Evolutionary conservation across 1,284 basidiomycete species (phyloP).

Genomic region (Trichosporon coremiiforme): DNA sequence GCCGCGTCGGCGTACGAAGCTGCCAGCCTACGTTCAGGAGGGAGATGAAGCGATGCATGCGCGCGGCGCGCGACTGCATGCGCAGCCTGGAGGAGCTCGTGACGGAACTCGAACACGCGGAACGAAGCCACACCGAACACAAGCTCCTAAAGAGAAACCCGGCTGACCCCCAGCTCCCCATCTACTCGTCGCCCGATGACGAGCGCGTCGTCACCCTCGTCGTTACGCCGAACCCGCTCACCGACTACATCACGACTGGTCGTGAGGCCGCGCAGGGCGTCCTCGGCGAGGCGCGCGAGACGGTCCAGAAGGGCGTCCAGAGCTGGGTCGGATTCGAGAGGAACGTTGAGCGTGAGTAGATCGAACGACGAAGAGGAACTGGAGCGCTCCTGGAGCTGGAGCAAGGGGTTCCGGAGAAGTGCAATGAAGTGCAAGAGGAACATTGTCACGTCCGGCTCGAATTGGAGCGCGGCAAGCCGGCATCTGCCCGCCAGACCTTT

Average conservation of each 20-base stretch:
- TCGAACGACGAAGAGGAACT: not conserved
- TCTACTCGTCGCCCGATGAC: constrained; percentile 66
- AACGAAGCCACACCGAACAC: not conserved
- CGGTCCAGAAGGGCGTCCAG: constrained; percentile 70
- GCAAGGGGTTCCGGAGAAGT: too few relatives aligned
- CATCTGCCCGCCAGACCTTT: too few relatives aligned
- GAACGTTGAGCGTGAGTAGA: constrained; percentile 73
- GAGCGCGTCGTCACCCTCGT: constrained; percentile 64
- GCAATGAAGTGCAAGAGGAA: too few relatives aligned
- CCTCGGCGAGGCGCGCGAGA: constrained; percentile 63
- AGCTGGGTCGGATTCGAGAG: constrained; percentile 81
- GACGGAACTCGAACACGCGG: not conserved
- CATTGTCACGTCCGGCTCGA: too few relatives aligned
- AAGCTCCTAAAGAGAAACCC: not conserved
- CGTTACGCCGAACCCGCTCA: constrained; percentile 70
- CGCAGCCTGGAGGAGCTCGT: too few relatives aligned
- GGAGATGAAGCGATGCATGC: not conserved
- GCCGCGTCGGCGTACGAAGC: too few relatives aligned
- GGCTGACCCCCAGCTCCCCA: constrained; percentile 65
- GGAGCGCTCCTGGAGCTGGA: not conserved
- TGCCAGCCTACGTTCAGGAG: too few relatives aligned
- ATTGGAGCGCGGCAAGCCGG: too few relatives aligned
- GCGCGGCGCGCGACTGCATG: too few relatives aligned
- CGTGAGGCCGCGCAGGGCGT: constrained; percentile 64
- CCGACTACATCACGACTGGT: constrained; percentile 68